These are phyloP conservation scores for Yamadazyma takamatsuzukensis DNA, from an alignment of 805 yeast genomes.

Conservation along the genomic window DNA sequence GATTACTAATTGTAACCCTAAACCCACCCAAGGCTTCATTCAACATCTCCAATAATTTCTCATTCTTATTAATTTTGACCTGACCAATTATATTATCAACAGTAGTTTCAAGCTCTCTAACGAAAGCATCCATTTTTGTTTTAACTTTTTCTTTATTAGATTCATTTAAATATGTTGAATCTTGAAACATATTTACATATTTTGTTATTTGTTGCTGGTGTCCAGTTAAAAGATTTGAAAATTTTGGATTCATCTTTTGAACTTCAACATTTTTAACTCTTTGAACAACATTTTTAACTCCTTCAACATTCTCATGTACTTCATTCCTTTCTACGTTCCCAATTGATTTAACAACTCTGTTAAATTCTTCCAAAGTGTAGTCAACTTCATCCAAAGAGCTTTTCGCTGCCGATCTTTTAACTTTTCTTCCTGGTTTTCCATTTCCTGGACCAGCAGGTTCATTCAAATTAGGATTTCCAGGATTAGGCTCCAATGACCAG, in stretches of 20 bases:
- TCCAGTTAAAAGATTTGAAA: neutral
- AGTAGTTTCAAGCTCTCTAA: no score
- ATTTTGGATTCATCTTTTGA: constrained; percentile 1
- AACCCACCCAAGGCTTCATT: no score
- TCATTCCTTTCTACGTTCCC: no score
- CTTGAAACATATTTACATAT: constrained; percentile 2
- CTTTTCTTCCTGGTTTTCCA: neutral
- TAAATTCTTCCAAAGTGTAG: constrained; percentile 1
- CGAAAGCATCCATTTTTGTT: neutral
- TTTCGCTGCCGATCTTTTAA: neutral
- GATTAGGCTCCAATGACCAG: neutral
- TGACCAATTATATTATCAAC: no score
- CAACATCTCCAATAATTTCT: no score
- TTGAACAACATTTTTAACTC: neutral
- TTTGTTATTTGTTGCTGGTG: constrained; percentile 1
- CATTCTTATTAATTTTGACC: no score
- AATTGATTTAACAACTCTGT: neutral
- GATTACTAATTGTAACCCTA: no score
- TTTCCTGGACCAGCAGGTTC: neutral
- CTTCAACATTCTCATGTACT: neutral
- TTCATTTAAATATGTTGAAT: constrained; percentile 2
- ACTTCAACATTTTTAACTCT: neutral
- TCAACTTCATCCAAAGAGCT: constrained; percentile 7
- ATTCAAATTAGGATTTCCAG: neutral
- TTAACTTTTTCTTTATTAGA: constrained; percentile 3